Percentiles rank a stretch among this genome's conserved stretches.
These are phyloP conservation scores for Scolecobasidium constrictum DNA, from an alignment of 2,329 filamentous ascomycete genomes.

Conservation along the genomic window DNA sequence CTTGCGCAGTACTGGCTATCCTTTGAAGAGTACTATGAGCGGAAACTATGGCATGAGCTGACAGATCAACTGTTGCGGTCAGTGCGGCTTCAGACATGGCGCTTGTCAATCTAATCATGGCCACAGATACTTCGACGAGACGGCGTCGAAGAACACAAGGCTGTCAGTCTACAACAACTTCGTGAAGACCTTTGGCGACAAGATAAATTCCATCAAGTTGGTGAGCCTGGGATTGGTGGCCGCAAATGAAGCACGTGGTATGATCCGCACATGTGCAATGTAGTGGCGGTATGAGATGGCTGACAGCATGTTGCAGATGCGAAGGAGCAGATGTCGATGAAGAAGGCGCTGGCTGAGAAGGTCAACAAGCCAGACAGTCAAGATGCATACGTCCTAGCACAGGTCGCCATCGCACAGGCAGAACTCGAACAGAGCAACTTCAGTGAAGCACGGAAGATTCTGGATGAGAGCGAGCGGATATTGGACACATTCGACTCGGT, in stretches of 20 bases:
- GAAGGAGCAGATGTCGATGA: constrained; percentile 73
- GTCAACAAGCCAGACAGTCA: constrained; percentile 88
- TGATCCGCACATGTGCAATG: no score
- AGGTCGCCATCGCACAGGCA: constrained; percentile 77
- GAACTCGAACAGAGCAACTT: constrained; percentile 72
- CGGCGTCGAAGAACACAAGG: constrained; percentile 71
- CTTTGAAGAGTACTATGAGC: constrained; percentile 96
- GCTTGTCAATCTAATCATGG: no score
- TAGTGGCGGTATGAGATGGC: no score
- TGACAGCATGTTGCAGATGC: constrained; percentile 73
- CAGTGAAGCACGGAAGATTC: constrained; percentile 72
- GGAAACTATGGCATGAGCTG: constrained; percentile 98
- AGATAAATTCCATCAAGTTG: constrained; percentile 98
- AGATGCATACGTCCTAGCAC: constrained; percentile 91
- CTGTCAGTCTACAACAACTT: constrained; percentile 89
- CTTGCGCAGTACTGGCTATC: constrained; percentile 78
- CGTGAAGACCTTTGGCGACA: constrained; percentile 91
- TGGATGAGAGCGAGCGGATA: constrained; percentile 78
- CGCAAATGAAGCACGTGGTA: no score
- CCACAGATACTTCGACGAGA: constrained; percentile 83
- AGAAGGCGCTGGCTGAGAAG: constrained; percentile 71
- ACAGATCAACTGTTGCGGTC: constrained; percentile 75
- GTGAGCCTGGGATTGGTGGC: constrained; percentile 83
- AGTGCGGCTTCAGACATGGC: no score
- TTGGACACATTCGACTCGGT: constrained; percentile 90